Evolutionary conservation across 2,329 filamentous ascomycete genomes (phyloP).

Genomic region (Verticillium albo-atrum): DNA sequence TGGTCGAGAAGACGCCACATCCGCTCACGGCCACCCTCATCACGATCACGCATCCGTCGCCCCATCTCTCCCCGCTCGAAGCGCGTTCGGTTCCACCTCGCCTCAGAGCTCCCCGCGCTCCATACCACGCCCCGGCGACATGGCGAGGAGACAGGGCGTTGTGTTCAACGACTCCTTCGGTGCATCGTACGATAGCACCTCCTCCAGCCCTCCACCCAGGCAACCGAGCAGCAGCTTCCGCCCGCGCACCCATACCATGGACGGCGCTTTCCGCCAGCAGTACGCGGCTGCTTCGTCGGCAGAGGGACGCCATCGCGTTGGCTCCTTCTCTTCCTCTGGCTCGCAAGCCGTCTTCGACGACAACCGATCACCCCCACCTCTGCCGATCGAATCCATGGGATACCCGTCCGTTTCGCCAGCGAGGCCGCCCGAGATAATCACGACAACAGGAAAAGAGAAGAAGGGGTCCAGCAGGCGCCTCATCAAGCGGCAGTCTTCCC

Average conservation of each 20-base stretch:
- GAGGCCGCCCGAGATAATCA: conserved; percentile 17
- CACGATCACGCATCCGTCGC: conserved; percentile 4
- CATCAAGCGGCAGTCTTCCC: conserved; percentile 49
- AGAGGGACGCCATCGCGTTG: conserved; percentile 60
- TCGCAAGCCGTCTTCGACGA: conserved; percentile 51
- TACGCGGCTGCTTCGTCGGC: conserved; percentile 18
- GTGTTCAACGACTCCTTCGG: conserved; percentile 55
- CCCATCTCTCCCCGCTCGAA: conserved; percentile 19
- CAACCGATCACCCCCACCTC: conserved; percentile 32
- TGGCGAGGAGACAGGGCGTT: conserved; percentile 51
- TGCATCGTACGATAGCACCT: conserved; percentile 41
- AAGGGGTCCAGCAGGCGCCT: conserved; percentile 44
- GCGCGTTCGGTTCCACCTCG: conserved; percentile 27
- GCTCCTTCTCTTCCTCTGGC: conserved; percentile 63
- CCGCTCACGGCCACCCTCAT: background rate
- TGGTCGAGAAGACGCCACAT: conserved; percentile 19
- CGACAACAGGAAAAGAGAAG: conserved; percentile 34
- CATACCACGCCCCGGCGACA: conserved; percentile 31
- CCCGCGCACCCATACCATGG: conserved; percentile 55
- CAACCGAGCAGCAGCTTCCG: conserved; percentile 33
- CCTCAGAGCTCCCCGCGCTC: conserved; percentile 44
- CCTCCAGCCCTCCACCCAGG: conserved; percentile 34
- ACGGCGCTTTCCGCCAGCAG: conserved; percentile 47
- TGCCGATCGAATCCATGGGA: conserved; percentile 34
- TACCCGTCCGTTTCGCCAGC: conserved; percentile 33